Evolutionary conservation across 305 asterid species (phyloP), one percentile per base, ranked within the genome.

Genomic region (Fraxinus xanthoxyloides): DNA sequence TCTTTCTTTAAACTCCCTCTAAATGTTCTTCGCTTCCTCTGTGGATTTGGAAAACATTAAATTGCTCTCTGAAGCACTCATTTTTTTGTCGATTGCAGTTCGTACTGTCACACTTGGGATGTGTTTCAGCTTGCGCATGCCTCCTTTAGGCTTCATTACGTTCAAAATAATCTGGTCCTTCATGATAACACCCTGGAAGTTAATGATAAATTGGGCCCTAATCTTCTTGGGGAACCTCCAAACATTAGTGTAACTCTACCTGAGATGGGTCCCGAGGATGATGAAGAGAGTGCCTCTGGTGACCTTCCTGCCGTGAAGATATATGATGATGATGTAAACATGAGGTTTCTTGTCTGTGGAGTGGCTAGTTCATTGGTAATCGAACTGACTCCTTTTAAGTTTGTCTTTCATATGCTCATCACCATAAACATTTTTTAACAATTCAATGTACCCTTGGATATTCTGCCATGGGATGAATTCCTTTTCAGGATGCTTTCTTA

Each of bases 21-120:
- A 48, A 80, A 43, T 38, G 10, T 40, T 59, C 31, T 77, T 63
- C 19, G 15, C 12, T 76, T 17, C 77, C 70, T 43, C 7, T 77
- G 32, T 56, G 51, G 15, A 77, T 67, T 36, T 65, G 54, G 28
- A 38, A 76, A 36, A 35, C 61, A 72, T 36, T 21, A 48, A 24
- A 12, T 69, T 56, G 61, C 10, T 26, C 26, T 76, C 80, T 79
- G 61, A 76, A 24, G 32, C 31, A 48, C 7, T 26, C 1, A 30
- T 26, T 70, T 65, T 81, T 79, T 82, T 81, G 15, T 82, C 21
- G 54, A 56, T 56, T 88, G 84, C 89, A 96, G 99, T 88, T 96
- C 98, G 35, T 85, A 93, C 51, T 91, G 98, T 88, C 99, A 96
- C 86, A 84, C 93, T n/a, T 96, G 98, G 98, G 97, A 96, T 85